phyloP scores from a whole-genome alignment of 2,329 filamentous ascomycete genomes.

The Colletotrichum sp. region DNA sequence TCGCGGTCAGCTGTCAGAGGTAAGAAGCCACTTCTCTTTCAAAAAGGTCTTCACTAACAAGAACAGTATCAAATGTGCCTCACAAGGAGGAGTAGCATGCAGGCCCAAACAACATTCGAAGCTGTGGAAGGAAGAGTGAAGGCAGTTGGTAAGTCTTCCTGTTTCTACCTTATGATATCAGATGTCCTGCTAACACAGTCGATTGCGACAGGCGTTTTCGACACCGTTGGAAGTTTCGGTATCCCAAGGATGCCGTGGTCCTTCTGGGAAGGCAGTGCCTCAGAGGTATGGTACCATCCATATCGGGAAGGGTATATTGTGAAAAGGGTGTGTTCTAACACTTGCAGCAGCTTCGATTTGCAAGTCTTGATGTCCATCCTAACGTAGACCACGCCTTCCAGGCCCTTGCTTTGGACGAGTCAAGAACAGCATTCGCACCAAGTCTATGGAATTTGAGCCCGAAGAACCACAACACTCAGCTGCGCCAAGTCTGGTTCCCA shows the following conservation, averaged over 20 bases:
- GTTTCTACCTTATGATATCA: accelerated
- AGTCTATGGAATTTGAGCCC: slow-evolving; percentile 30
- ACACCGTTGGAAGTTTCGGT: slow-evolving; percentile 55
- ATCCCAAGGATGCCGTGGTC: slow-evolving; percentile 17
- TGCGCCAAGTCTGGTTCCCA: slow-evolving; percentile 53
- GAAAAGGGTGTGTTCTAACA: neutral
- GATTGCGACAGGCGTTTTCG: slow-evolving; percentile 47
- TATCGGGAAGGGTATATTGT: neutral
- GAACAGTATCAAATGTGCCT: neutral
- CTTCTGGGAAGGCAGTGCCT: neutral
- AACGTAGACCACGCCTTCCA: slow-evolving; percentile 59
- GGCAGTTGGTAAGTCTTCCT: neutral
- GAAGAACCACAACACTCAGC: slow-evolving; percentile 19
- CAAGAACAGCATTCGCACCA: slow-evolving; percentile 36
- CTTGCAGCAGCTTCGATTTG: slow-evolving; percentile 9
- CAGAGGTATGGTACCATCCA: neutral
- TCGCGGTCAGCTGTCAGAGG: neutral
- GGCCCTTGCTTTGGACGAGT: slow-evolving; percentile 59
- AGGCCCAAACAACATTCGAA: neutral
- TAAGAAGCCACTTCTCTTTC: neutral
- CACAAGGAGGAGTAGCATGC: neutral
- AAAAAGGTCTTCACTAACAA: accelerated
- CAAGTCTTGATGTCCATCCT: slow-evolving; percentile 22
- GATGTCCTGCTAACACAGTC: accelerated
- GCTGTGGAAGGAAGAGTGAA: neutral